Evolutionary conservation across 1,284 basidiomycete species (phyloP), one percentile per base, ranked within the genome.

Genomic region (Apiotrichum mycotoxinovorans): DNA sequence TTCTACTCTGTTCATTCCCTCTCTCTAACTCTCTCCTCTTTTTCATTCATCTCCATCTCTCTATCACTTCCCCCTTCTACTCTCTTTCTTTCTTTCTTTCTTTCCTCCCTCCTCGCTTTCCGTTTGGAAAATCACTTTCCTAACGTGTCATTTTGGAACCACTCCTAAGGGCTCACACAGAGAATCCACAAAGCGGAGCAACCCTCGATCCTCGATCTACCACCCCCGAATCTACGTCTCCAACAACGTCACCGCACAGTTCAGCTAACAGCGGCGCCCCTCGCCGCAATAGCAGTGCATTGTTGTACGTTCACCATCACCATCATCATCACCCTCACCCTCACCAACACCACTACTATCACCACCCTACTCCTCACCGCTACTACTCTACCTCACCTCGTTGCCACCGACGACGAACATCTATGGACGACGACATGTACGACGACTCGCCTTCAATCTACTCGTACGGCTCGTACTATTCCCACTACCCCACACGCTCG

Each of bases 391-490:
- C 12, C 12, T 43, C 23, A 15, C 23, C 23, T 14, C 11, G 23
- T 44, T 26, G 23, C 35, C 44, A 37, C 27, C 30, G 30, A 5
- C 30, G 30, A 45, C 20, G 4, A 11, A 33, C 41, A 3, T 3
- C 45, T 50, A 71, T 69, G 63, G 73, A 73, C 66, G 68, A 71
- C 58, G 67, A 69, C 34, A 72, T 74, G 70, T 65, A 63, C 54
- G 66, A 70, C 50, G 67, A 66, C 56, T 18, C 56, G 3, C 66
- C 65, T 35, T n/a, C n/a, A n/a, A 55, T 64, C 17, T 67, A 67
- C 48, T 57, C 58, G 40, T 58, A 60, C 52, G 60, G 63, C 18
- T 63, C 64, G 30, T 68, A 64, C 56, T 68, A 67, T 38, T 56
- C 65, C 1, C 64, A 65, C 23, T 66, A 64, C 51, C 56, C 62